A percentile compares a stretch with the other conserved stretches of the same genome.
Conservation (phyloP, 2,329 filamentous ascomycete genomes). For the Botrytis squamosa region DNA sequence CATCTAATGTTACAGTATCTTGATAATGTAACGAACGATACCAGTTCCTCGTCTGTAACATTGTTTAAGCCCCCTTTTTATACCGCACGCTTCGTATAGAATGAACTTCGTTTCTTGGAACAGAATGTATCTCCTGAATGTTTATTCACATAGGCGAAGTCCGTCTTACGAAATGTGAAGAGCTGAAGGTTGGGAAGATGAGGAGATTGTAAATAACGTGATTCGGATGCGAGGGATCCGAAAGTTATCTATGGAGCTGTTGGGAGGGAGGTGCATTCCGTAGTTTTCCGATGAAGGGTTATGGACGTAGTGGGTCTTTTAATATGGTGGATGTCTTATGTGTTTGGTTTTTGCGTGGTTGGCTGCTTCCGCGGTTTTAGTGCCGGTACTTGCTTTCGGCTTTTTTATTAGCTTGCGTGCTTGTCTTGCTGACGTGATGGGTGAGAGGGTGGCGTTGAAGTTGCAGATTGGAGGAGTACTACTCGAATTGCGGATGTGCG, state of each 20-base stretch:
- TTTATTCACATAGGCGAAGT: not conserved
- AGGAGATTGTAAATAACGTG: not conserved
- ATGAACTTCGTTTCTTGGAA: not conserved
- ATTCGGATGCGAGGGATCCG: not conserved
- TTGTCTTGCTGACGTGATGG: not conserved
- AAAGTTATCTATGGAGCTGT: not conserved
- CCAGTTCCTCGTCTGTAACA: not conserved
- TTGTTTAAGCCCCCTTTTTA: not conserved
- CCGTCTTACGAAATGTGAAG: conserved; percentile 1
- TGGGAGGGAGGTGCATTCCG: not conserved
- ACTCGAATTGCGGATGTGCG: not conserved
- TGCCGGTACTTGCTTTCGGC: not conserved
- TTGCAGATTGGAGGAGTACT: not conserved
- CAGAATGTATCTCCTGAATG: not conserved
- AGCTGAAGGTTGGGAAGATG: not conserved
- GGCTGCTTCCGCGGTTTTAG: not conserved
- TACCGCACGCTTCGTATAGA: not conserved
- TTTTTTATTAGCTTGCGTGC: not conserved
- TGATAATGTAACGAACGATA: not conserved
- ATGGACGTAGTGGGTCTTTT: not conserved
- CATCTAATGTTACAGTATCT: not conserved
- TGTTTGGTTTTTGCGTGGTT: not conserved
- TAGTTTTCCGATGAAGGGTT: not conserved
- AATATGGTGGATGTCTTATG: not conserved
- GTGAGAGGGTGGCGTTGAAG: not conserved